These are phyloP conservation scores for Hypoxylon perforatum DNA, from an alignment of 495 filamentous ascomycete species.

Conservation along the genomic window DNA sequence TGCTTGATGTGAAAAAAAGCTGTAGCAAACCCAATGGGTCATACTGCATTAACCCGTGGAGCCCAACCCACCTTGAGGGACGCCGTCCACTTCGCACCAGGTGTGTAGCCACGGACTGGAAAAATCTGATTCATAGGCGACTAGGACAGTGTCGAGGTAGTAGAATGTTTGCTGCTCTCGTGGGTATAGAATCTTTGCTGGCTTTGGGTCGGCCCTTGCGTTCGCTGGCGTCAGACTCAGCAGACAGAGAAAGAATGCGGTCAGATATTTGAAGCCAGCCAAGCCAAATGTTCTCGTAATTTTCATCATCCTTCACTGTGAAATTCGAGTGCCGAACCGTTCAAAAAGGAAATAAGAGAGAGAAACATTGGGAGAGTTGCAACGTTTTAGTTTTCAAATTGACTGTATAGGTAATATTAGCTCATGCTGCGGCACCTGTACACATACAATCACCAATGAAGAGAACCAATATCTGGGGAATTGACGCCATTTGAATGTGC, in stretches of 20 bases:
- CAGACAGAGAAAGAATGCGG: background rate
- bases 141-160: background rate
- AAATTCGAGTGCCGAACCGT: background rate
- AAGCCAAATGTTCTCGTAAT: background rate
- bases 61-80: conserved; percentile 6
- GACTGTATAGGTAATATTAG: background rate
- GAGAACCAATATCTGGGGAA: too few species aligned
- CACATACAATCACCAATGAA: background rate
- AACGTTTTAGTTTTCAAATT: background rate
- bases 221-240: background rate
- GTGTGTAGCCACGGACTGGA: conserved; percentile 1
- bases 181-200: background rate
- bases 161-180: background rate
- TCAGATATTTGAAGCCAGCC: background rate
- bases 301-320: background rate
- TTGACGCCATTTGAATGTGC: too few species aligned
- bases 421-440: background rate
- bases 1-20: background rate
- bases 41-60: background rate
- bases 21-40: background rate
- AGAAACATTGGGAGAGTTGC: background rate
- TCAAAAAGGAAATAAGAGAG: background rate
- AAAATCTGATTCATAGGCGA: conserved; percentile 2
- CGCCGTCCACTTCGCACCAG: conserved; percentile 1
- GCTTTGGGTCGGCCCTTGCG: background rate